Percentiles rank a stretch among this genome's conserved stretches.
phyloP scores from a whole-genome alignment of 805 yeast species.

The Kazachstania taianensis region DNA sequence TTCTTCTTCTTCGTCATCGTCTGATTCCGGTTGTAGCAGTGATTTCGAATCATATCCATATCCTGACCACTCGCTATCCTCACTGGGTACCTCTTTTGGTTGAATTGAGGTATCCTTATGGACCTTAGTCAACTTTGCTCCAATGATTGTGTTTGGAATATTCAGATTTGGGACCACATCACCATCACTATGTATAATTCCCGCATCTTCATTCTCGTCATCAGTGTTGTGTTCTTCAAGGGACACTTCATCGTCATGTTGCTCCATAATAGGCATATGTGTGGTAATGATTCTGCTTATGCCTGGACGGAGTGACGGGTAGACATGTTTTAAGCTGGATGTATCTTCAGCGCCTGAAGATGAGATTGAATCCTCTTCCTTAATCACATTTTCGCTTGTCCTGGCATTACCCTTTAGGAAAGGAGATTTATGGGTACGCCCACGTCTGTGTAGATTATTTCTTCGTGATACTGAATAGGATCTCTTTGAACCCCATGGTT shows the following conservation, averaged over 20 bases:
- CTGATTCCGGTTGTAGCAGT: too few species aligned
- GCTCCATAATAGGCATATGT: not conserved
- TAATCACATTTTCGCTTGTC: conserved; percentile 22
- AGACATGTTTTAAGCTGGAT: too few species aligned
- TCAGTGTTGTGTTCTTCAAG: conserved; percentile 1
- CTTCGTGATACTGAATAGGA: conserved; percentile 10
- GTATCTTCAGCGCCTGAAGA: conserved; percentile 7
- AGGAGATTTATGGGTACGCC: conserved; percentile 19
- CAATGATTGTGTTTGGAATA: not conserved
- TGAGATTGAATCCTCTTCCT: conserved; percentile 24
- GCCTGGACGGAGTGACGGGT: too few species aligned
- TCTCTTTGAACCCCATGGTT: conserved; percentile 9
- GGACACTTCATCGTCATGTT: not conserved
- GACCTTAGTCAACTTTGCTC: not conserved
- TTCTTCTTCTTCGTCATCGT: conserved; percentile 4
- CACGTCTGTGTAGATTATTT: conserved; percentile 8
- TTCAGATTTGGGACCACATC: conserved; percentile 2
- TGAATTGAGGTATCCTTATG: not conserved
- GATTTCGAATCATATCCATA: conserved; percentile 11
- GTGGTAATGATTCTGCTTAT: too few species aligned
- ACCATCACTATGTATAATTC: conserved; percentile 8
- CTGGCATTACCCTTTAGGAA: conserved; percentile 12
- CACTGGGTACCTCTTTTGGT: conserved; percentile 10
- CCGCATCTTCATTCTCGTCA: conserved; percentile 5
- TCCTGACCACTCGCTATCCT: conserved; percentile 17